Conservation (phyloP, 129 eudicot genomes). For the Lactuca saligna region DNA sequence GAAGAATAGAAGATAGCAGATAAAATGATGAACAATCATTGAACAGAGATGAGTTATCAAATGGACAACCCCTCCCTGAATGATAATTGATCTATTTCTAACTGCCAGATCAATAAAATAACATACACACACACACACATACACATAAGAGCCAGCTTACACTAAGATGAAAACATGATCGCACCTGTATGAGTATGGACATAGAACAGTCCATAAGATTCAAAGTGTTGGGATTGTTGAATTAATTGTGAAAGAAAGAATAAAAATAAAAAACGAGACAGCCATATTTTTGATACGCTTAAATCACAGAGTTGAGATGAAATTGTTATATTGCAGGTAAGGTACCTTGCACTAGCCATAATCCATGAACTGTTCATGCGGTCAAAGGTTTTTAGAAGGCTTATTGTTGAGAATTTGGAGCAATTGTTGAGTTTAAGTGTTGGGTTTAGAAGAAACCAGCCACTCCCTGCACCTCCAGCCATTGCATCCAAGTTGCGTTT, state of each 20-base stretch:
- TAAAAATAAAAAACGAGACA: too few species aligned
- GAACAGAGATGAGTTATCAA: not conserved
- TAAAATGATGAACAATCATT: not conserved
- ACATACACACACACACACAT: not conserved
- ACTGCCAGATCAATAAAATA: not conserved
- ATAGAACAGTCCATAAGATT: too few species aligned
- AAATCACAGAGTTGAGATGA: conserved; percentile 1
- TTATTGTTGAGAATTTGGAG: conserved; percentile 77
- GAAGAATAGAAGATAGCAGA: not conserved
- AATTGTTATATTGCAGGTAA: conserved; percentile 57
- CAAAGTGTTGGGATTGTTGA: too few species aligned
- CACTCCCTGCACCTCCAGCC: conserved; percentile 87
- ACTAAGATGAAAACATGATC: too few species aligned
- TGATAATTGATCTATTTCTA: not conserved
- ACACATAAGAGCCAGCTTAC: not conserved
- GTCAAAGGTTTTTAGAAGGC: conserved; percentile 82
- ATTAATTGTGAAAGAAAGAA: too few species aligned
- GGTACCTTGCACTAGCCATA: conserved; percentile 75
- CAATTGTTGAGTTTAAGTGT: conserved; percentile 74
- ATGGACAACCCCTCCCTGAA: not conserved
- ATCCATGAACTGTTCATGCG: conserved; percentile 93
- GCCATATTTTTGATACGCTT: too few species aligned
- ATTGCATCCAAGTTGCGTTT: conserved; percentile 75
- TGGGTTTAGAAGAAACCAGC: conserved; percentile 82
- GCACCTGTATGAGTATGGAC: too few species aligned